These are phyloP conservation scores for Selaginella tamariscina DNA, from an alignment of 75 land plant genomes.

Conservation along the genomic window DNA sequence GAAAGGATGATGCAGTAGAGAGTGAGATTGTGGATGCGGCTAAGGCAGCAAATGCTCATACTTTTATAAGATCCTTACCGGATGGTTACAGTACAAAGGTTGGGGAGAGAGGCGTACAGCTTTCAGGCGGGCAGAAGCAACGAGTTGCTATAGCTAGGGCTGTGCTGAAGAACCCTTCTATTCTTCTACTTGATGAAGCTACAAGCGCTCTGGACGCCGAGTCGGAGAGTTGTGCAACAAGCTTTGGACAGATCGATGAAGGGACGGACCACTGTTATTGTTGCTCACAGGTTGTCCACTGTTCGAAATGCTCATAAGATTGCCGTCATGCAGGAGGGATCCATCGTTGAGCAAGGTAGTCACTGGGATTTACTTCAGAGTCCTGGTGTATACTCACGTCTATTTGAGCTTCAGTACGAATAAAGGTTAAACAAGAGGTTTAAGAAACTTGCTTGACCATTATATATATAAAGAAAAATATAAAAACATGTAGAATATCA, in stretches of 20 bases:
- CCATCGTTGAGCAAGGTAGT: too few relatives aligned
- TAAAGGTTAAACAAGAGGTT: too few relatives aligned
- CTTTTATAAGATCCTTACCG: constrained; percentile 63
- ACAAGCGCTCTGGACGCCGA: constrained; percentile 55
- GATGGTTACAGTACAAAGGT: constrained; percentile 59
- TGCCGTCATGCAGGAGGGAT: not conserved
- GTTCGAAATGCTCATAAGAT: not conserved
- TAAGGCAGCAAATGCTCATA: constrained; percentile 73
- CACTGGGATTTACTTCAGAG: too few relatives aligned
- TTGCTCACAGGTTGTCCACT: constrained; percentile 35
- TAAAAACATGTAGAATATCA: too few relatives aligned
- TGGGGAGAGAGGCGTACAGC: constrained; percentile 46
- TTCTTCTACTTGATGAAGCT: constrained; percentile 56
- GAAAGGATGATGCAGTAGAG: constrained; percentile 74
- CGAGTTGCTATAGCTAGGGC: constrained; percentile 55
- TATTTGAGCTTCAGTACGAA: too few relatives aligned
- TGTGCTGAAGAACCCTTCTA: constrained; percentile 35
- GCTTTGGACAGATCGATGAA: constrained; percentile 32
- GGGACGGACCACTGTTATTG: constrained; percentile 26
- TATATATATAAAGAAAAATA: too few relatives aligned
- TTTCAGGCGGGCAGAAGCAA: constrained; percentile 57
- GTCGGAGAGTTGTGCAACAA: constrained; percentile 36
- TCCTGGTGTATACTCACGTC: too few relatives aligned
- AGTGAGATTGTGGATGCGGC: constrained; percentile 82
- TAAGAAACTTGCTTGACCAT: too few relatives aligned